phyloP scores from a whole-genome alignment of 306 rosid species.

The Dryas octopetala region DNA sequence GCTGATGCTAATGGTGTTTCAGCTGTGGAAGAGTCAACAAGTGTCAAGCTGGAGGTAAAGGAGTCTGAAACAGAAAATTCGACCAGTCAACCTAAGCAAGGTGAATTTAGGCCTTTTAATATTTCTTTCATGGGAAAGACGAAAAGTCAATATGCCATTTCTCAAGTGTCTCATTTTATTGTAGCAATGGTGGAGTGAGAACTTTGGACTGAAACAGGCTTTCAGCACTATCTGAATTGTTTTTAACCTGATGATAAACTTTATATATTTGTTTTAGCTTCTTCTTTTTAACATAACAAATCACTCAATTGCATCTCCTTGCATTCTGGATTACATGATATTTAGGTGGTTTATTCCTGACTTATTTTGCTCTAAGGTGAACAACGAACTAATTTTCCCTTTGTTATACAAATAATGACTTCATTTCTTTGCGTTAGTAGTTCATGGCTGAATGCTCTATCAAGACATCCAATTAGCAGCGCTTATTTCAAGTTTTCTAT shows the following conservation, averaged over 20 bases:
- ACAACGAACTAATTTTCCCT: not conserved
- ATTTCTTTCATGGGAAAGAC: conserved; percentile 12
- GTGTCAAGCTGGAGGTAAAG: conserved; percentile 36
- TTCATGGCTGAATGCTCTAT: not conserved
- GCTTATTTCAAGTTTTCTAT: not conserved
- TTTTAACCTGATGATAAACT: not conserved
- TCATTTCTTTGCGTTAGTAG: not conserved
- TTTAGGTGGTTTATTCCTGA: not conserved
- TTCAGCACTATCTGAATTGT: not conserved
- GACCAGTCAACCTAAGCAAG: conserved; percentile 61
- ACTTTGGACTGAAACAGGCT: not conserved
- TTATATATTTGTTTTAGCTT: not conserved
- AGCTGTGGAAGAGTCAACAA: conserved; percentile 32
- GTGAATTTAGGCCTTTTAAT: conserved; percentile 34
- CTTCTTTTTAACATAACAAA: no score
- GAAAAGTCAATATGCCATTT: conserved; percentile 2
- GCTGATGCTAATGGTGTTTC: conserved; percentile 45
- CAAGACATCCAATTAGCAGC: not conserved
- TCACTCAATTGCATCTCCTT: not conserved
- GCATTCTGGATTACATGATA: not conserved
- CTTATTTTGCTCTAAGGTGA: not conserved
- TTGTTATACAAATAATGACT: not conserved
- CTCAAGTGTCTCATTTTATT: not conserved
- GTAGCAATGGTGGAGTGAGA: not conserved
- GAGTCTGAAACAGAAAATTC: conserved; percentile 47